Evolutionary conservation across 192 early-diverging fungal species (phyloP).

Genomic region (Phycomyces nitens): DNA sequence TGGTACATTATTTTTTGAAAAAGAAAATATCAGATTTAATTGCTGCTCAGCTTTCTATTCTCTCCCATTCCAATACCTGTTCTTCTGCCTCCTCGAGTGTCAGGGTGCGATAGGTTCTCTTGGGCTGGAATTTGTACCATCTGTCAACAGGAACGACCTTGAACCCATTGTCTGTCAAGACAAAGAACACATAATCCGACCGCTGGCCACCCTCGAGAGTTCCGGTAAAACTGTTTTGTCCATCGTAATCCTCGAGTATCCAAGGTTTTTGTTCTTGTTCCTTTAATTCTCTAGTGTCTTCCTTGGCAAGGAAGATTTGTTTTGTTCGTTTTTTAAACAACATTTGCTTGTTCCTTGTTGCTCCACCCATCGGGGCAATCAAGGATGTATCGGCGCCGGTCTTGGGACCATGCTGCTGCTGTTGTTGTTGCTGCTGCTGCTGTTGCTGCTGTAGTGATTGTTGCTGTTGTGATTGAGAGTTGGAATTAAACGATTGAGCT

Average conservation of each 20-base stretch:
- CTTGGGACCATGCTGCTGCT: slow-evolving; percentile 34
- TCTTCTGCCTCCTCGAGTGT: slow-evolving; percentile 77
- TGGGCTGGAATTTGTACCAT: slow-evolving; percentile 77
- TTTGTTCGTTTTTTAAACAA: slow-evolving; percentile 79
- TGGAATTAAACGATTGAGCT: background rate
- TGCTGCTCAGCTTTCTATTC: slow-evolving; percentile 3
- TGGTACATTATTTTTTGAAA: slow-evolving; percentile 9
- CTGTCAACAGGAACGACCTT: slow-evolving; percentile 68
- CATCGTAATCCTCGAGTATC: slow-evolving; percentile 75
- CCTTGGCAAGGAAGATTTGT: slow-evolving; percentile 73
- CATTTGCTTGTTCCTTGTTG: slow-evolving; percentile 71
- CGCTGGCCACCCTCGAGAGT: slow-evolving; percentile 68
- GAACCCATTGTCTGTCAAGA: slow-evolving; percentile 72
- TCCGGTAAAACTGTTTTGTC: slow-evolving; percentile 62
- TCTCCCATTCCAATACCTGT: slow-evolving; percentile 37
- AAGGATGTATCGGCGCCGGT: slow-evolving; percentile 56
- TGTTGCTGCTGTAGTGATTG: slow-evolving; percentile 5
- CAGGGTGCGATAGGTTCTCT: slow-evolving; percentile 59
- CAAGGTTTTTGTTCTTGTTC: slow-evolving; percentile 74
- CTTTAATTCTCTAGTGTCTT: slow-evolving; percentile 65
- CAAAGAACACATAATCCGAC: slow-evolving; percentile 69
- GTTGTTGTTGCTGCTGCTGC: background rate
- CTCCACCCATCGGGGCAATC: slow-evolving; percentile 73
- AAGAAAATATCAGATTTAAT: too few species aligned
- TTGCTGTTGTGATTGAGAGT: background rate